Evolutionary conservation across 495 filamentous ascomycete species (phyloP).

Genomic region (Entonaema liquescens): DNA sequence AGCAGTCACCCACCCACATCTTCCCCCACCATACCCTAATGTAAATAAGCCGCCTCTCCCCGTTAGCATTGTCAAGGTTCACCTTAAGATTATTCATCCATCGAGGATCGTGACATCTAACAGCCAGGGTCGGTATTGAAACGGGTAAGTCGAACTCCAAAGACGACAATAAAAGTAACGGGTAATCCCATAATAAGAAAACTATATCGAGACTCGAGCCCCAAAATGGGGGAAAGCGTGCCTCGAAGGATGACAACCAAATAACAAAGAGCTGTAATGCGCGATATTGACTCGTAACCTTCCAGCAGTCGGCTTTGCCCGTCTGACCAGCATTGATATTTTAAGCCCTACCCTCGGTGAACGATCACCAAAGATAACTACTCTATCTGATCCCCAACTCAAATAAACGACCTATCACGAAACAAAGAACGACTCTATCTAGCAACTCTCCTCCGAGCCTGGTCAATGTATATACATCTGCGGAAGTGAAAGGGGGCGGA

Average conservation of each 20-base stretch:
- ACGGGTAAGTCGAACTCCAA: not conserved
- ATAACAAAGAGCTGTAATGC: constrained; percentile 19
- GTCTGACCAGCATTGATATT: constrained; percentile 38
- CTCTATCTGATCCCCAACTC: constrained; percentile 1
- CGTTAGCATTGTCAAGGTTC: not conserved
- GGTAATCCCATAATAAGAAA: constrained; percentile 7
- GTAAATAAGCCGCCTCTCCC: constrained; percentile 3
- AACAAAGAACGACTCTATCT: constrained; percentile 9
- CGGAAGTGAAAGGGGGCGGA: not conserved
- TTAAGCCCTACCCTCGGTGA: constrained; percentile 36
- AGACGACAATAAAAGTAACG: not conserved
- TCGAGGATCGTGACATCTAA: constrained; percentile 27
- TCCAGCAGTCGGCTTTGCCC: constrained; percentile 31
- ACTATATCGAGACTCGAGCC: not conserved
- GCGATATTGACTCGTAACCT: constrained; percentile 17
- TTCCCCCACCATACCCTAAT: constrained; percentile 5
- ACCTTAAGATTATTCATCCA: constrained; percentile 24
- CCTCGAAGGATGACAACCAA: not conserved
- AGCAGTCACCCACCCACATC: too few species aligned
- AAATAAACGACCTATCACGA: constrained; percentile 17
- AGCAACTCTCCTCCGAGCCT: constrained; percentile 30
- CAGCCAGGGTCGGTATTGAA: constrained; percentile 15
- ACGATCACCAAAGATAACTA: constrained; percentile 16
- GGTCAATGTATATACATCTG: constrained; percentile 1
- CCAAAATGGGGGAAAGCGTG: not conserved